These are phyloP conservation scores for Trypanosoma boissoni DNA, from an alignment of 208 protist species.

Conservation along the genomic window DNA sequence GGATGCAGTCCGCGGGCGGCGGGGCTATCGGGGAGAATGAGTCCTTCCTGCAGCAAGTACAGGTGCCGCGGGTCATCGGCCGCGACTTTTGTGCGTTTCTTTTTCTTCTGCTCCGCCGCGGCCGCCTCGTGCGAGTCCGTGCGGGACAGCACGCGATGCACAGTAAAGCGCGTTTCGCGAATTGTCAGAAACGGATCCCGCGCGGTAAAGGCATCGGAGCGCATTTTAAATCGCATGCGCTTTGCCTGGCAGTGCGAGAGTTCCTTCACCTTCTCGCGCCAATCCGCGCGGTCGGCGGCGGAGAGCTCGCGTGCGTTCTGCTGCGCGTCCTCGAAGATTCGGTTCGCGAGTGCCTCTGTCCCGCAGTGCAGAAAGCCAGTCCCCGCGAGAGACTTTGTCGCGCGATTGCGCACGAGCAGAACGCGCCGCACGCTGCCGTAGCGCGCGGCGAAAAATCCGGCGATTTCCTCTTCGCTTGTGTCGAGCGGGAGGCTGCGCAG, in stretches of 20 bases:
- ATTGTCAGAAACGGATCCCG: slow-evolving; percentile 84
- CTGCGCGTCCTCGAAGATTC: slow-evolving; percentile 80
- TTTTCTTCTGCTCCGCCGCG: slow-evolving; percentile 80
- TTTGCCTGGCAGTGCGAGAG: slow-evolving; percentile 85
- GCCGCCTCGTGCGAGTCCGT: slow-evolving; percentile 78
- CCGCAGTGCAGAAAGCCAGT: slow-evolving; percentile 88
- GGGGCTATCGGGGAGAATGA: slow-evolving; percentile 70
- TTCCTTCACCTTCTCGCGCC: slow-evolving; percentile 65
- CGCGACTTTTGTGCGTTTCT: slow-evolving; percentile 87
- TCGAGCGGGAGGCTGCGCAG: slow-evolving; percentile 84
- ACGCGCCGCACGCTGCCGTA: slow-evolving; percentile 77
- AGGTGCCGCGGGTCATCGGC: slow-evolving; percentile 88
- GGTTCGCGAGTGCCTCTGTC: slow-evolving; percentile 53
- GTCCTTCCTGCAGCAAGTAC: slow-evolving; percentile 86
- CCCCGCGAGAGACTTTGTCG: slow-evolving; percentile 66
- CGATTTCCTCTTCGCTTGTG: slow-evolving; percentile 78
- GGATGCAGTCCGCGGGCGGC: slow-evolving; percentile 77
- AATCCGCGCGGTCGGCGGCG: slow-evolving; percentile 51
- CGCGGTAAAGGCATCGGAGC: slow-evolving; percentile 49
- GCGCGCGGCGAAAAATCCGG: slow-evolving; percentile 64
- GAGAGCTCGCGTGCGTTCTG: slow-evolving; percentile 86
- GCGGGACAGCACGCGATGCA: slow-evolving; percentile 75
- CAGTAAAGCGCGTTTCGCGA: slow-evolving; percentile 83
- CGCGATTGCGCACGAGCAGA: slow-evolving; percentile 78
- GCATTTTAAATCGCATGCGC: slow-evolving; percentile 71